Evolutionary conservation across 345 rosid species (phyloP).

Genomic region (Aquilaria yunnanensis): DNA sequence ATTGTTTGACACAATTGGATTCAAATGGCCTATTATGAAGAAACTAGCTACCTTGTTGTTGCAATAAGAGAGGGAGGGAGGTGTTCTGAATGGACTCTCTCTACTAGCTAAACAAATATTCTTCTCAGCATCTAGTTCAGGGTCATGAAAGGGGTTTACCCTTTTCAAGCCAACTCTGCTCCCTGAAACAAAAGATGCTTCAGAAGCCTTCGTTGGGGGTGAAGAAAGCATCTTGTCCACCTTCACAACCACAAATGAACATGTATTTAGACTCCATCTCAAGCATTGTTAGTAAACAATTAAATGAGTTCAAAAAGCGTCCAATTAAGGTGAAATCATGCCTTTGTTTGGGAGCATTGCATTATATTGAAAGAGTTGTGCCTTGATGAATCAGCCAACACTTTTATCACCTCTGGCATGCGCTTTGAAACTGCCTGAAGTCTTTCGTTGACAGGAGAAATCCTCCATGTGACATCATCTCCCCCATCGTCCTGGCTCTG

Average conservation of each 20-base stretch:
- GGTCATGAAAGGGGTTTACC: conserved; percentile 33
- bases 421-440: conserved; percentile 65
- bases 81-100: conserved; percentile 89
- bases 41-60: conserved; percentile 46
- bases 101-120: conserved; percentile 24
- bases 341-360: conserved; percentile 60
- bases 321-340: conserved; percentile 11
- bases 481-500: conserved; percentile 91
- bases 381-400: conserved; percentile 45
- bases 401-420: conserved; percentile 40
- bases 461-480: conserved; percentile 87
- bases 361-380: conserved; percentile 34
- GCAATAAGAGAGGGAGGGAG: conserved; percentile 66
- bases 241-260: conserved; percentile 29
- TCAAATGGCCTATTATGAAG: not conserved
- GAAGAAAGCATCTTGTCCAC: conserved; percentile 46
- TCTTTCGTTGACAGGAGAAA: conserved; percentile 86
- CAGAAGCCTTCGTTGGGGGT: conserved; percentile 29
- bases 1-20: too few species aligned
- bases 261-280: conserved; percentile 24
- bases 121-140: conserved; percentile 12
- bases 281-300: conserved; percentile 1
- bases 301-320: conserved; percentile 8
- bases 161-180: conserved; percentile 40
- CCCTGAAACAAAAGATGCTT: conserved; percentile 23